These are phyloP conservation scores for Cutaneotrichosporon sp. DNA, from an alignment of 1,284 basidiomycete genomes.

Conservation along the genomic window DNA sequence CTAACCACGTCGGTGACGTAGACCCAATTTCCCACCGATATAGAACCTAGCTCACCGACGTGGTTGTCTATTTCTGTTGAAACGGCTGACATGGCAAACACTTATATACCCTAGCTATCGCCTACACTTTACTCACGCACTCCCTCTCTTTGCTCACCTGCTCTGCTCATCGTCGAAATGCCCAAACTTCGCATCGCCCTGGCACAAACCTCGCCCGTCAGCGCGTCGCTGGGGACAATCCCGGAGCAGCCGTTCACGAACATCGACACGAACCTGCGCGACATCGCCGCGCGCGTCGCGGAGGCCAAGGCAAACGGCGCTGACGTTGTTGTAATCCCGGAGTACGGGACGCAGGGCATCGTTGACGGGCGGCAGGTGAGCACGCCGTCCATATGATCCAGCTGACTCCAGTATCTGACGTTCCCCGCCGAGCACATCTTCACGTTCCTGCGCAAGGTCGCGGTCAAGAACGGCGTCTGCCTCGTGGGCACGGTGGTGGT, in stretches of 20 bases:
- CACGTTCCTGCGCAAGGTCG: conserved; percentile 33
- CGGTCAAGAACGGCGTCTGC: conserved; percentile 32
- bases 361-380: conserved; percentile 44
- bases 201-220: conserved; percentile 44
- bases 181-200: conserved; percentile 38
- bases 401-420: conserved; percentile 41
- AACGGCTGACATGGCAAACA: no score
- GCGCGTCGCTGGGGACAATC: not conserved
- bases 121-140: not conserved
- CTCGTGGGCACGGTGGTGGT: conserved; percentile 49
- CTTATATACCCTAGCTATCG: no score
- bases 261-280: conserved; percentile 36
- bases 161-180: not conserved
- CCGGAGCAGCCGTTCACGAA: conserved; percentile 29
- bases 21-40: not conserved
- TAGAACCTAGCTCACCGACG: not conserved
- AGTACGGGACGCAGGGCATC: conserved; percentile 53
- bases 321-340: conserved; percentile 51
- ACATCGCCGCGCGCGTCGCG: conserved; percentile 28
- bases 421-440: conserved; percentile 38
- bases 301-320: conserved; percentile 31
- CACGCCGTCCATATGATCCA: not conserved
- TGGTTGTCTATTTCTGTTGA: not conserved
- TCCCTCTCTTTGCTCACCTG: no score
- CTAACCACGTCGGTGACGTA: not conserved